Base-by-base conservation (phyloP, 306 rosid genomes). In the Heteromeles arbutifolia region DNA sequence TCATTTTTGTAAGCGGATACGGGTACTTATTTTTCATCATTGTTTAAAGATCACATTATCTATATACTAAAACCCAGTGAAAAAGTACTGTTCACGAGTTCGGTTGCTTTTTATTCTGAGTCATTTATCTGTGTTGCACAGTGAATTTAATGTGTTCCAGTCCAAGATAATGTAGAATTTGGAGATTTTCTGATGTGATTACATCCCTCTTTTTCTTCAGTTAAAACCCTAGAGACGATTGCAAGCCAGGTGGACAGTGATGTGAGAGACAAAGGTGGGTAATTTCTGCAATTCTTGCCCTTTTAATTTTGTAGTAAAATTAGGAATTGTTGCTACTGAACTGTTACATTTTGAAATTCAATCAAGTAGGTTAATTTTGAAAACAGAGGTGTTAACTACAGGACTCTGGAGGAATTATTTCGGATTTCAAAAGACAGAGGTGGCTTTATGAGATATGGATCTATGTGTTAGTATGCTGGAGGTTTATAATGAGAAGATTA, bases 391-490 rank as follows among this genome's bases (percentile, higher is more conserved):
- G 99, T 95, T 62, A 95, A 95, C 83, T 92, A 89, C 86, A 87
- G 98, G 80, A 95, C 99, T 29, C 84, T 95, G 74, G 91, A 88
- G 77, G 97, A 95, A 77, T 78, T 95, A 74, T 95, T 92, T 77
- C 87, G 76, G 74, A 80, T 85, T 80, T 83, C 93, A 11, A 85
- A 89, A 73, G 96, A 90, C 76, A 92, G 92, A 86, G 76, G 67
- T 77, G 92, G 90, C 13, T 77, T 86, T 19, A 88, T 87, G 89
- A 92, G 87, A 88, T 95, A 87, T 82, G 90, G 84, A 67, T 74
- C n/a, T 95, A 81, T 83, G 67, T 57, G 99, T 95, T 62, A 95
- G 97, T 86, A 92, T 95, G 99, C 77, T 95, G 83, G 99, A 95
- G 88, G 97, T 95, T 44, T 95, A 95, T 72, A 95, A 92, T 75